Percentiles rank a stretch among this genome's conserved stretches.
Conservation (phyloP, 495 filamentous ascomycete species). For the Aspergillus carlsbadensis region DNA sequence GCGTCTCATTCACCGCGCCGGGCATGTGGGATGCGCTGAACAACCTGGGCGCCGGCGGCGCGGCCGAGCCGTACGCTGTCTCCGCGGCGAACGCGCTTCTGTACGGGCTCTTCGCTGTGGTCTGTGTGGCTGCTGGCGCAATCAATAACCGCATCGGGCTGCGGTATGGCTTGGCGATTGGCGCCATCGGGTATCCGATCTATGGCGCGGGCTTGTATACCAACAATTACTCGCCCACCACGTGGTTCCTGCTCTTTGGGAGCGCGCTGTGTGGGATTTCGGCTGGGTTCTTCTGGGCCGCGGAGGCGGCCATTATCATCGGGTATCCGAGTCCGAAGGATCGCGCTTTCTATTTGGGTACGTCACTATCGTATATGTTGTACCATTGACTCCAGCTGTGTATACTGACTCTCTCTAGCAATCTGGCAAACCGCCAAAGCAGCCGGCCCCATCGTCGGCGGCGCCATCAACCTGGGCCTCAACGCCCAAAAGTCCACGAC, state of each 20-base stretch:
- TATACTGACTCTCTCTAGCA: conserved; percentile 14
- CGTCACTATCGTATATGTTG: too few species aligned
- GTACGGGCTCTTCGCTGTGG: conserved; percentile 33
- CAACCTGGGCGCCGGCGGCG: conserved; percentile 34
- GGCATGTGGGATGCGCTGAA: conserved; percentile 39
- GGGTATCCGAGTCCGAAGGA: conserved; percentile 62
- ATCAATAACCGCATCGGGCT: conserved; percentile 56
- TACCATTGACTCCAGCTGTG: background rate
- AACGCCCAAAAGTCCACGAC: conserved; percentile 24
- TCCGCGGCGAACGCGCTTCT: conserved; percentile 33
- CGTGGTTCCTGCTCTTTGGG: conserved; percentile 64
- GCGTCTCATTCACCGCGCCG: conserved; percentile 34
- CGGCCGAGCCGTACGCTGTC: conserved; percentile 33
- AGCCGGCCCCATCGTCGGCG: conserved; percentile 31
- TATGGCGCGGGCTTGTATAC: conserved; percentile 58
- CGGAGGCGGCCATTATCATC: conserved; percentile 65
- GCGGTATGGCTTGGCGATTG: conserved; percentile 57
- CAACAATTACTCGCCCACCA: conserved; percentile 61
- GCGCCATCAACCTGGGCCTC: conserved; percentile 33
- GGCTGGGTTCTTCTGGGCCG: conserved; percentile 66
- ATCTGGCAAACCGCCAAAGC: conserved; percentile 38
- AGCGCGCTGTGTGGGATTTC: conserved; percentile 62
- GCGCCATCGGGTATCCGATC: conserved; percentile 45
- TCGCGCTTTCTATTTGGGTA: conserved; percentile 43
- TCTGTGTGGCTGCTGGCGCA: conserved; percentile 32